Conservation (phyloP, 1,284 basidiomycete species). For the Ceratobasidium theobromae region DNA sequence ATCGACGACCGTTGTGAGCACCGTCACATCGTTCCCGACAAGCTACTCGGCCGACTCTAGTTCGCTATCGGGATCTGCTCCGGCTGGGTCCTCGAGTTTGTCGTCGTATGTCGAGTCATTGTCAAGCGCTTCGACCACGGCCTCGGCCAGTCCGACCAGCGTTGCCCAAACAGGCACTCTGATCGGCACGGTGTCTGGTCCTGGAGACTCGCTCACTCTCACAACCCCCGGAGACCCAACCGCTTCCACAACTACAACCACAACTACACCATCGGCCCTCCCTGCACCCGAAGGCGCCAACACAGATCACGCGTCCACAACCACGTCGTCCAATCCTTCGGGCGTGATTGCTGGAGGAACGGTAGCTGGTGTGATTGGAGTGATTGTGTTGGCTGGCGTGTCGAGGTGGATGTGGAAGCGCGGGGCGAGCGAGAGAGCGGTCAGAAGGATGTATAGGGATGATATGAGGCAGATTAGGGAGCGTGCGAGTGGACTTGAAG, state of each 20-base stretch:
- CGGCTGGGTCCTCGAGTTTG: background rate
- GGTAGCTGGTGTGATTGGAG: background rate
- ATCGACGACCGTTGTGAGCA: background rate
- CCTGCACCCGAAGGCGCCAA: constrained; percentile 23
- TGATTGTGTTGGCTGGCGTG: background rate
- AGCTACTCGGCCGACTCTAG: too few relatives aligned
- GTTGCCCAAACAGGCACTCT: background rate
- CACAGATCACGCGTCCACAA: background rate
- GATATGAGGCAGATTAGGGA: constrained; percentile 26
- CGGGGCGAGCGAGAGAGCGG: constrained; percentile 14
- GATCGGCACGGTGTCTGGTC: constrained; percentile 18
- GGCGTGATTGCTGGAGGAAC: constrained; percentile 16
- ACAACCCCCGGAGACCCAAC: background rate
- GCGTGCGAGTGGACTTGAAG: constrained; percentile 15
- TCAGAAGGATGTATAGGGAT: constrained; percentile 25
- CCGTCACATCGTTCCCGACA: too few relatives aligned
- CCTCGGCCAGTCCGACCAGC: background rate
- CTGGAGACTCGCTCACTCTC: too few relatives aligned
- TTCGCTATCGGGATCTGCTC: background rate
- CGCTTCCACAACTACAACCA: background rate
- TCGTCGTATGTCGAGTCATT: too few relatives aligned
- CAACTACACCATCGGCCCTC: constrained; percentile 4
- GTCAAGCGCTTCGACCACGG: background rate
- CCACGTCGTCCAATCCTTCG: constrained; percentile 5
- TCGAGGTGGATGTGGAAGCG: constrained; percentile 15